phyloP scores from a whole-genome alignment of 2,329 filamentous ascomycete species.

The Piedraia hortae region DNA sequence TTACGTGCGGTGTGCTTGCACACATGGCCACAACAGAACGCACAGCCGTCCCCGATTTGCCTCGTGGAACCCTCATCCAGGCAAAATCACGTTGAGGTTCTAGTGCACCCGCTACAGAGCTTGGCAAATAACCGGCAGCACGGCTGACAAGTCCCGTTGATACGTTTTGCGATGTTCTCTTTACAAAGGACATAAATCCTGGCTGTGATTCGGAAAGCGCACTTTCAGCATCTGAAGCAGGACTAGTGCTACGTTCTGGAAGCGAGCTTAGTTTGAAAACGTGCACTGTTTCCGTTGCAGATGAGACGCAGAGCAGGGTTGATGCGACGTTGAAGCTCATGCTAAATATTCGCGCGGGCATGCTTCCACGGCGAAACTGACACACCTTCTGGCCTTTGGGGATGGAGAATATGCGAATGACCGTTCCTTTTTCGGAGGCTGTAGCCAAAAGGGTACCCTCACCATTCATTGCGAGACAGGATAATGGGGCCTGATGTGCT shows the following conservation, averaged over 20 bases:
- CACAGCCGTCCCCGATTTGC: conserved; percentile 25
- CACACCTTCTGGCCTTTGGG: conserved; percentile 79
- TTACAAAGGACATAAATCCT: conserved; percentile 66
- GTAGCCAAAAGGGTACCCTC: conserved; percentile 82
- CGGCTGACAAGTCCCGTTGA: conserved; percentile 68
- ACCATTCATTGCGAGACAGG: conserved; percentile 71
- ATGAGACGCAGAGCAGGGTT: conserved; percentile 81
- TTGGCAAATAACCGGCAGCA: conserved; percentile 73
- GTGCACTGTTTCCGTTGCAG: conserved; percentile 84
- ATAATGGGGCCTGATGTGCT: conserved; percentile 75
- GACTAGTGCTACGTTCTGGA: conserved; percentile 17
- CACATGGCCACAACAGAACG: conserved; percentile 94
- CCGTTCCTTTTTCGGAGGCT: conserved; percentile 88
- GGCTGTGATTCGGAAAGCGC: conserved; percentile 26
- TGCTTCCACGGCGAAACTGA: conserved; percentile 84
- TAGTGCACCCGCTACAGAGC: conserved; percentile 92
- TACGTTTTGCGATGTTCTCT: conserved; percentile 86
- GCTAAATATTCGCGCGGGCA: conserved; percentile 86
- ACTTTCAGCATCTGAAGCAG: conserved; percentile 7
- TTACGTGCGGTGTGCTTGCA: conserved; percentile 77
- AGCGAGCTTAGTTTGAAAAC: conserved; percentile 48
- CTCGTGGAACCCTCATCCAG: conserved; percentile 73
- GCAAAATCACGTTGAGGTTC: conserved; percentile 87
- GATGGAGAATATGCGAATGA: conserved; percentile 84
- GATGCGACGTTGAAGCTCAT: conserved; percentile 97